phyloP scores from a whole-genome alignment of 208 protist species.

The Pavlovales sp. region DNA sequence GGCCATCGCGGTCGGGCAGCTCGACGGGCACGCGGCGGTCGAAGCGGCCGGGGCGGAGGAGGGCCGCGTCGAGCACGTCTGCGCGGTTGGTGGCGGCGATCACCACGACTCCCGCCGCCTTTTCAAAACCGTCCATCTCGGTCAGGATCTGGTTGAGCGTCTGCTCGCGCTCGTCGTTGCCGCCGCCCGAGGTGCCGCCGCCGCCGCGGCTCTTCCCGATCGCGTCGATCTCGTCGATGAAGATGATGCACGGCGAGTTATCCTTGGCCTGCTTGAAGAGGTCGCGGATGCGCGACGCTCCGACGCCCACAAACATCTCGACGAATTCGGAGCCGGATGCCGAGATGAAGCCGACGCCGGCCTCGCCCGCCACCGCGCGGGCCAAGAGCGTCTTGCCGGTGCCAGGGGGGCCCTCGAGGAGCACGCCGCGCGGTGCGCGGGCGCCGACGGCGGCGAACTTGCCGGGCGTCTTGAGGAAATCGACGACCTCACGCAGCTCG shows the following conservation, averaged over 20 bases:
- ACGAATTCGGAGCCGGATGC: constrained; percentile 87
- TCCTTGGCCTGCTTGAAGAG: constrained; percentile 83
- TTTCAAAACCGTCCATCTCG: constrained; percentile 58
- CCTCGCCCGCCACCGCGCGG: constrained; percentile 54
- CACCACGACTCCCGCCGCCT: constrained; percentile 40
- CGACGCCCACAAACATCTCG: constrained; percentile 78
- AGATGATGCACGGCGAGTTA: constrained; percentile 87
- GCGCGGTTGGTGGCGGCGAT: constrained; percentile 57
- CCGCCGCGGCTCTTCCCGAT: constrained; percentile 73
- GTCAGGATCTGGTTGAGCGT: constrained; percentile 57
- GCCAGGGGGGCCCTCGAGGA: constrained; percentile 49
- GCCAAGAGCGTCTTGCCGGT: constrained; percentile 58
- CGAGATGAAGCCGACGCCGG: constrained; percentile 71
- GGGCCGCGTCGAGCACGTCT: constrained; percentile 79
- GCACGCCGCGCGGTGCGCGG: constrained; percentile 31
- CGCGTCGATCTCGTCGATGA: constrained; percentile 95
- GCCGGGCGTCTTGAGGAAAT: constrained; percentile 41
- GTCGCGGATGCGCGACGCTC: constrained; percentile 78
- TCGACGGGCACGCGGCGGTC: constrained; percentile 45
- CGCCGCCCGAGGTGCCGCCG: constrained; percentile 45
- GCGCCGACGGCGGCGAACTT: constrained; percentile 33
- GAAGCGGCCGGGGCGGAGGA: constrained; percentile 74
- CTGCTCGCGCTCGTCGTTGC: constrained; percentile 56
- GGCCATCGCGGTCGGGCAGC: constrained; percentile 42
- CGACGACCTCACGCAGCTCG: constrained; percentile 35